Percentiles rank a stretch among this genome's conserved stretches.
These are phyloP conservation scores for Nemania sp. DNA, from an alignment of 2,329 filamentous ascomycete genomes.

Conservation along the genomic window DNA sequence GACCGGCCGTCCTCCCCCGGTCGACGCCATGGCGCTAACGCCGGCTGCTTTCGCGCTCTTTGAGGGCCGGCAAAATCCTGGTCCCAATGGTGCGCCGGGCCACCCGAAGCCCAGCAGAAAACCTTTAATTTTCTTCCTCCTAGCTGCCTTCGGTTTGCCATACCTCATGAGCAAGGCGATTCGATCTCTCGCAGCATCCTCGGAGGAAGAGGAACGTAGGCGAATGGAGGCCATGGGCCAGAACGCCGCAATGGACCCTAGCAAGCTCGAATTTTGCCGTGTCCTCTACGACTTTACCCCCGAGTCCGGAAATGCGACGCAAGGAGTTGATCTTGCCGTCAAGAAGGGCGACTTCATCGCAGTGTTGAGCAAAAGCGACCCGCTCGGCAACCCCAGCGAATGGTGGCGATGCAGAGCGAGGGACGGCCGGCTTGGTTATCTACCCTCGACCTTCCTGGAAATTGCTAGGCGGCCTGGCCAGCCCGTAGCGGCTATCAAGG, in stretches of 20 bases:
- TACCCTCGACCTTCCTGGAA: conserved; percentile 90
- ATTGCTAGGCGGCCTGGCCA: conserved; percentile 62
- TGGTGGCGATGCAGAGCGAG: conserved; percentile 96
- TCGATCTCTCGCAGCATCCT: conserved; percentile 76
- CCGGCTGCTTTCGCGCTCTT: conserved; percentile 91
- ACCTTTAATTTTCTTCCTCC: conserved; percentile 92
- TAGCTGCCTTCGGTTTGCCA: conserved; percentile 92
- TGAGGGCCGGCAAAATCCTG: conserved; percentile 64
- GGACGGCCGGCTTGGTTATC: conserved; percentile 87
- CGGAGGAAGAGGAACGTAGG: conserved; percentile 78
- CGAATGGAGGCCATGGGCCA: conserved; percentile 59
- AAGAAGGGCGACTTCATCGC: conserved; percentile 96
- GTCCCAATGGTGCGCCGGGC: conserved; percentile 65
- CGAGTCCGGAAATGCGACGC: conserved; percentile 62
- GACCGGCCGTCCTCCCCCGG: conserved; percentile 87
- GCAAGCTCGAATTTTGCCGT: conserved; percentile 94
- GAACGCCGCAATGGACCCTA: conserved; percentile 72
- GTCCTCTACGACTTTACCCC: conserved; percentile 93
- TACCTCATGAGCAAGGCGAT: conserved; percentile 98
- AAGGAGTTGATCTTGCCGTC: conserved; percentile 85
- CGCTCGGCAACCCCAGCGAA: conserved; percentile 87
- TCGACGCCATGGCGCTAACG: conserved; percentile 83
- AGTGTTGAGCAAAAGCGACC: conserved; percentile 89
- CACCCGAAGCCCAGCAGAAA: conserved; percentile 84
- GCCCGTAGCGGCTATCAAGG: conserved; percentile 57